A percentile compares a stretch with the other conserved stretches of the same genome.
Conservation (phyloP, 306 rosid species). For the Dryas alaskensis region DNA sequence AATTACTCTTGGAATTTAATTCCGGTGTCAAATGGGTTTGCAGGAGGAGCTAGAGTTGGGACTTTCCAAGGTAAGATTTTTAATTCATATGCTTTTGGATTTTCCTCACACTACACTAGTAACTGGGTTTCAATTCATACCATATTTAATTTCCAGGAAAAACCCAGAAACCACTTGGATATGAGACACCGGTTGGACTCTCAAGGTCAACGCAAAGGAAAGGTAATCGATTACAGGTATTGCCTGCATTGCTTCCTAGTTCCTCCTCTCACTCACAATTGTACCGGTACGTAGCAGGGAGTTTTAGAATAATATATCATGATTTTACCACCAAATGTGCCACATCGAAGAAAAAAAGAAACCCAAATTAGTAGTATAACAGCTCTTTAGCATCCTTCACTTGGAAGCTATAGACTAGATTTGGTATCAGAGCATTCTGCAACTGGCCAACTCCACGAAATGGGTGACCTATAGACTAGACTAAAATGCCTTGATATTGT, state of each 20-base stretch:
- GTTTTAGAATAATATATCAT: neutral
- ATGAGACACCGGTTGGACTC: slow-evolving; percentile 99
- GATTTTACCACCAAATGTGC: neutral
- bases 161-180: slow-evolving; percentile 95
- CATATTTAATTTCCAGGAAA: slow-evolving; percentile 53
- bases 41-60: slow-evolving; percentile 89
- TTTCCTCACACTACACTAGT: neutral
- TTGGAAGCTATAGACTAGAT: neutral
- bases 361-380: neutral
- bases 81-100: neutral
- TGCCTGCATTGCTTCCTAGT: slow-evolving; percentile 13
- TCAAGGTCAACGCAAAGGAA: slow-evolving; percentile 84
- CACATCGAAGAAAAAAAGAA: neutral
- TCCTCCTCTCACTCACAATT: neutral
- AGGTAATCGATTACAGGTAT: slow-evolving; percentile 91
- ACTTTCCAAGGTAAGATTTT: slow-evolving; percentile 59
- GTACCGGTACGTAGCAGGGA: neutral
- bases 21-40: slow-evolving; percentile 7
- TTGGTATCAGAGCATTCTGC: neutral
- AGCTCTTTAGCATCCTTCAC: neutral
- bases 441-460: neutral
- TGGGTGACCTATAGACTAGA: neutral
- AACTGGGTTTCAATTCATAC: neutral
- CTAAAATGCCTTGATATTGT: neutral
- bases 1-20: neutral